Evolutionary conservation across 2,329 filamentous ascomycete genomes (phyloP), one percentile per base, ranked within the genome.

Genomic region (Aspergillus sp.): DNA sequence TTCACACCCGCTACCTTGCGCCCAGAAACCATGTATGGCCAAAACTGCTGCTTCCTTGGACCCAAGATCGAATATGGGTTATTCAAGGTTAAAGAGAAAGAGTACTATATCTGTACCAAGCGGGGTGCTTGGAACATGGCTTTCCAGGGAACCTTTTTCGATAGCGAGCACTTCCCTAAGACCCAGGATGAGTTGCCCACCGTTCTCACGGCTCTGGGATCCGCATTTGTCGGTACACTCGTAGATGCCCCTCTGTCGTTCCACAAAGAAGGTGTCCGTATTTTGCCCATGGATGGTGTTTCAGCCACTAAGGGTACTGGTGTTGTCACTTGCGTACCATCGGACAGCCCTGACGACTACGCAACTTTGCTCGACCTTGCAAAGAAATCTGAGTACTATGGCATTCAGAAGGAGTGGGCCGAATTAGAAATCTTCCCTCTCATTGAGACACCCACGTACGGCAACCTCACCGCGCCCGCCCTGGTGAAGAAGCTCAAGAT

Each of bases 11-110:
- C 95, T 15, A 98, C 95, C 55, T 84, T 99, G 61, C 85, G 95
- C 61, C 91, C 95, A 2, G 95, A 99, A 81, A 99, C 95, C 37
- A 98, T 99, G 93, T 99, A 98, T 73, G 96, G 96, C 41, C 95
- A 98, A 77, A 96, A 88, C 4, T 96, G 91, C 78, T 96, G 93
- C 74, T 99, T 98, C 67, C 91, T 99, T 48, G 91, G 92, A 3
- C 93, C 95, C 9, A 90, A 89, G 71, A 89, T 98, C 69, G 86
- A 82, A 45, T 99, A 99, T 70, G 93, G 93, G 51, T 79, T 99
- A 62, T 97, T 91, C 82, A 90, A 91, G 75, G 85, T 86, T 55
- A 84, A 84, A 21, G 84, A 89, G 62, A 89, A 86, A 63, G 90
- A 96, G 66, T 96, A 91, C 77, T 95, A 88, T 70, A 82, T 98